These are phyloP conservation scores for Kwoniella sp. DNA, from an alignment of 768 basidiomycete genomes.

Conservation along the genomic window DNA sequence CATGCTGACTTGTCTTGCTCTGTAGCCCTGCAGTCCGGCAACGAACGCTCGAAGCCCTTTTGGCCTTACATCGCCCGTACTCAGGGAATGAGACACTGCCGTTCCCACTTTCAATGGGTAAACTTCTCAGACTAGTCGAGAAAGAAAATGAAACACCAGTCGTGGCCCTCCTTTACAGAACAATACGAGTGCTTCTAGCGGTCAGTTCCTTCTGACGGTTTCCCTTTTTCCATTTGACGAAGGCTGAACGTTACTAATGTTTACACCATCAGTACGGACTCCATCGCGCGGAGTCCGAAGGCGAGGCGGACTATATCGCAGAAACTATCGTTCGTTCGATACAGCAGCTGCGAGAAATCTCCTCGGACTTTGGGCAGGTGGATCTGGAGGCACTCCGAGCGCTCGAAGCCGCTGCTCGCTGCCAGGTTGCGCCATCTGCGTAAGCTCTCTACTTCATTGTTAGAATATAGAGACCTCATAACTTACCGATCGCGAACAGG, in stretches of 20 bases:
- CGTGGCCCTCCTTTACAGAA: conserved; percentile 21
- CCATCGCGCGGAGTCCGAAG: conserved; percentile 23
- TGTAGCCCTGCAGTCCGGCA: conserved; percentile 35
- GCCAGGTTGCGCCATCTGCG: neutral
- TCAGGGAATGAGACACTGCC: neutral
- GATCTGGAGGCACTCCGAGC: conserved; percentile 13
- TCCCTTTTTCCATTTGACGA: too few species aligned
- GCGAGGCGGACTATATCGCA: conserved; percentile 31
- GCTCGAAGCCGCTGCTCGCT: neutral
- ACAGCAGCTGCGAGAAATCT: conserved; percentile 4
- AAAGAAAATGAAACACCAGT: conserved; percentile 19
- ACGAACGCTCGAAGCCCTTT: conserved; percentile 32
- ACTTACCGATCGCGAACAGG: too few species aligned
- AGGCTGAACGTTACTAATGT: neutral
- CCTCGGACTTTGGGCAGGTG: conserved; percentile 6
- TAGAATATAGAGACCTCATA: neutral
- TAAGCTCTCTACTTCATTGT: neutral
- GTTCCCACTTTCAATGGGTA: conserved; percentile 41
- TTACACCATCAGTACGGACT: conserved; percentile 14
- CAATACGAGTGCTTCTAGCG: conserved; percentile 22
- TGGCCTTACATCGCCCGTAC: conserved; percentile 20
- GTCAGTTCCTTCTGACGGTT: conserved; percentile 17
- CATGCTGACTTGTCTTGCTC: neutral
- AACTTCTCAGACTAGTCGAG: conserved; percentile 13
- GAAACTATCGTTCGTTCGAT: conserved; percentile 26